phyloP scores from a whole-genome alignment of 2,329 filamentous ascomycete genomes.

The Mariannaea elegans region DNA sequence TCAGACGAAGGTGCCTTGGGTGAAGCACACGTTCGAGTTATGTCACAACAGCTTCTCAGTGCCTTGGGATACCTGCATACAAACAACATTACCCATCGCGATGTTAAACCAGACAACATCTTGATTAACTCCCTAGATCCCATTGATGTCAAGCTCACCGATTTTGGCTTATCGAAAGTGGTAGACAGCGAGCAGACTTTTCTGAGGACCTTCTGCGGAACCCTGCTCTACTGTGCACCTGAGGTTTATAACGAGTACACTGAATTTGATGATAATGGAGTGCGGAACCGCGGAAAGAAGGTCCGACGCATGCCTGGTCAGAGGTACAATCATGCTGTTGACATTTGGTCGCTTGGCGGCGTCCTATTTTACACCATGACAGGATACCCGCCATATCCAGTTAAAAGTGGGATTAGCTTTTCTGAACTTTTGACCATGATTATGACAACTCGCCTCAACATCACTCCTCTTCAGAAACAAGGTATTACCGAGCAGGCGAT shows the following conservation, averaged over 20 bases:
- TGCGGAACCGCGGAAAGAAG: constrained; percentile 69
- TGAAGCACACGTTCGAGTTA: constrained; percentile 74
- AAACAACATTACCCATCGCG: constrained; percentile 93
- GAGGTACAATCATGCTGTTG: constrained; percentile 89
- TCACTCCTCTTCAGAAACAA: constrained; percentile 65
- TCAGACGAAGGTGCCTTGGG: constrained; percentile 66
- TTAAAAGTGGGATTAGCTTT: constrained; percentile 77
- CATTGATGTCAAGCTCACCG: constrained; percentile 87
- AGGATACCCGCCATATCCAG: constrained; percentile 81
- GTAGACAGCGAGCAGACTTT: constrained; percentile 91
- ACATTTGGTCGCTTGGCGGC: constrained; percentile 95
- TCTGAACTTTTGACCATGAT: constrained; percentile 85
- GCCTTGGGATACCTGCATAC: constrained; percentile 88
- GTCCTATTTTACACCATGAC: constrained; percentile 91
- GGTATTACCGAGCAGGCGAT: constrained; percentile 73
- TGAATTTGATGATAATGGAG: constrained; percentile 75
- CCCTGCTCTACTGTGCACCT: constrained; percentile 92
- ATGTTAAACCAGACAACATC: constrained; percentile 99
- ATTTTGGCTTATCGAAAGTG: constrained; percentile 96
- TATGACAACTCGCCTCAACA: constrained; percentile 80
- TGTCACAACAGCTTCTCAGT: constrained; percentile 80
- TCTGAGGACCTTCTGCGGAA: constrained; percentile 95
- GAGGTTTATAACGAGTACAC: constrained; percentile 86
- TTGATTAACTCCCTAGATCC: constrained; percentile 79
- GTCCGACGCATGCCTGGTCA: constrained; percentile 65